phyloP scores from a whole-genome alignment of 2,329 filamentous ascomycete species.

The Cytospora piceicola region DNA sequence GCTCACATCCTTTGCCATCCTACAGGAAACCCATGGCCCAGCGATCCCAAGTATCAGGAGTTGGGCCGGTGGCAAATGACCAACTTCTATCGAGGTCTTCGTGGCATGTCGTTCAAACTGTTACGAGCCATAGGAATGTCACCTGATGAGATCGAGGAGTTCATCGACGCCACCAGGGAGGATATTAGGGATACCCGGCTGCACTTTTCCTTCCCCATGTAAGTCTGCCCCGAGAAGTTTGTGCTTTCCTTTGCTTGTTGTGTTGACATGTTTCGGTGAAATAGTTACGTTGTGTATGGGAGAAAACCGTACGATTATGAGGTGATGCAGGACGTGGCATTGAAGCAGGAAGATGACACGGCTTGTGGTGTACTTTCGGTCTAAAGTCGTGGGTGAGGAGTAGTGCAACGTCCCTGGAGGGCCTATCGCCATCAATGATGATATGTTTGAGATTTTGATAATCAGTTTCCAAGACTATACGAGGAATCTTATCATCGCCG shows the following conservation, averaged over 20 bases:
- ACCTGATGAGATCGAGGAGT: constrained; percentile 34
- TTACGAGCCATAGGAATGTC: constrained; percentile 37
- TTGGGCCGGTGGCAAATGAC: constrained; percentile 38
- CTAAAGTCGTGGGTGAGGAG: neutral
- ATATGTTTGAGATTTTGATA: neutral
- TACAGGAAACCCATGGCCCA: constrained; percentile 40
- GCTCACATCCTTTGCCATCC: constrained; percentile 29
- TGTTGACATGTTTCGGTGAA: constrained; percentile 8
- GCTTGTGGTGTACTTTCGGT: neutral
- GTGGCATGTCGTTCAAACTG: constrained; percentile 36
- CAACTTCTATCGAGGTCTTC: constrained; percentile 37
- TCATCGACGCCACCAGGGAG: constrained; percentile 34
- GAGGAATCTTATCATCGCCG: too few relatives aligned
- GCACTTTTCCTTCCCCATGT: constrained; percentile 36
- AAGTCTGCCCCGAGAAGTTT: neutral
- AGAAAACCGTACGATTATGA: constrained; percentile 21
- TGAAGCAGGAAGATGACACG: neutral
- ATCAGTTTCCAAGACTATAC: too few relatives aligned
- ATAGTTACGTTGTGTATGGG: constrained; percentile 33
- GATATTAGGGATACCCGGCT: constrained; percentile 33
- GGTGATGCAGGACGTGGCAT: neutral
- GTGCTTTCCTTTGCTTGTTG: neutral
- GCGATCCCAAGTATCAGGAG: constrained; percentile 34
- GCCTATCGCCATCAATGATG: neutral
- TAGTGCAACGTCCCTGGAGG: neutral